These are phyloP conservation scores for Neurospora hispaniola DNA, from an alignment of 495 filamentous ascomycete genomes.

Conservation along the genomic window DNA sequence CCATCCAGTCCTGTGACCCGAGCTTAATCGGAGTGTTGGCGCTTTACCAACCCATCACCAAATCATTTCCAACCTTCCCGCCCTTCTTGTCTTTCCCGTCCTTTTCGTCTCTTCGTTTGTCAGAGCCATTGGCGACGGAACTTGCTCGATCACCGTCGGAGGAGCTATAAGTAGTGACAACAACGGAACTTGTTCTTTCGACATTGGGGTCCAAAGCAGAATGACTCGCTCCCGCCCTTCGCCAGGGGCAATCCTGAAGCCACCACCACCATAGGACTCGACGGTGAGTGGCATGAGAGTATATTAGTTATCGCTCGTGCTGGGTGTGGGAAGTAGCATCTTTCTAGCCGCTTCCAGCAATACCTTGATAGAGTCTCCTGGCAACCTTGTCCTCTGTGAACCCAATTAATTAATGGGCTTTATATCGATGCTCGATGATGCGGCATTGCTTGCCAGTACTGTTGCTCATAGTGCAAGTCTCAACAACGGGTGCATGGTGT, in stretches of 20 bases:
- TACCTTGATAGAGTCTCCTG: neutral
- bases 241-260: neutral
- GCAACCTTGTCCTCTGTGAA: neutral
- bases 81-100: too few species aligned
- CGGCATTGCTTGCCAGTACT: neutral
- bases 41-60: too few species aligned
- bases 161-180: too few species aligned
- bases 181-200: neutral
- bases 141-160: too few species aligned
- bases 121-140: too few species aligned
- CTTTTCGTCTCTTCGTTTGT: too few species aligned
- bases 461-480: neutral
- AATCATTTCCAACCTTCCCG: too few species aligned
- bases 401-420: neutral
- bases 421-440: neutral
- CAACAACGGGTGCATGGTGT: neutral
- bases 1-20: too few species aligned
- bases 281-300: neutral
- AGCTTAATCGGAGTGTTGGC: too few species aligned
- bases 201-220: neutral
- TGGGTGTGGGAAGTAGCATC: neutral
- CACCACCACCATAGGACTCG: neutral
- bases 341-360: neutral
- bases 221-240: neutral
- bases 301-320: neutral